A percentile compares a stretch with the other conserved stretches of the same genome.
Evolutionary conservation across 768 basidiomycete genomes (phyloP).

Genomic region (Termitomyces sp.): DNA sequence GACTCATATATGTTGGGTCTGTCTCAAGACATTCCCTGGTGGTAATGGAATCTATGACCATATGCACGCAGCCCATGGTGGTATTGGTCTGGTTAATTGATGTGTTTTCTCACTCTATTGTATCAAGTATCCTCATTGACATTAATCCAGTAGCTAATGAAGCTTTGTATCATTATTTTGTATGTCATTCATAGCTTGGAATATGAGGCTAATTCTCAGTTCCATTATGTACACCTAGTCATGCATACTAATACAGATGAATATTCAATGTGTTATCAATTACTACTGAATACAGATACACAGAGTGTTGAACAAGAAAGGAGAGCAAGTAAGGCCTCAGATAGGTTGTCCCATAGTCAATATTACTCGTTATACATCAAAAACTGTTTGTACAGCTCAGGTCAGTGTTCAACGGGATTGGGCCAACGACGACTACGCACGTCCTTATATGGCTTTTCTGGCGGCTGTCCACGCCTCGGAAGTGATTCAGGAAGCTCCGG

Average conservation of each 20-base stretch:
- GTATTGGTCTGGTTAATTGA: constrained; percentile 42
- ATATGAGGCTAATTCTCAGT: background rate
- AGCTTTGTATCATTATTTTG: background rate
- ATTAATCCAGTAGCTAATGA: too few relatives aligned
- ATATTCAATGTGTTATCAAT: background rate
- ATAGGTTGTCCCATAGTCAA: background rate
- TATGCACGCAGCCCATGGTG: constrained; percentile 67
- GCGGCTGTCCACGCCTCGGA: constrained; percentile 26
- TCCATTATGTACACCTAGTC: background rate
- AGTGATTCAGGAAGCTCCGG: constrained; percentile 63
- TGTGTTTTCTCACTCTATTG: background rate
- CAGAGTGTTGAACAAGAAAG: background rate
- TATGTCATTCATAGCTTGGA: background rate
- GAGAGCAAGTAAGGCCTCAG: background rate
- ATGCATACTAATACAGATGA: background rate
- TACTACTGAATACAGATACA: background rate
- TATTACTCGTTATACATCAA: background rate
- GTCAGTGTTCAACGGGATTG: background rate
- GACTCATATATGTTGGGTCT: constrained; percentile 82
- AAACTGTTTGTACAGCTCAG: background rate
- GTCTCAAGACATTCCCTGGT: constrained; percentile 63
- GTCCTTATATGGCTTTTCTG: background rate
- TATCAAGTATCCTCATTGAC: too few relatives aligned
- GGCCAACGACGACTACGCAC: background rate
- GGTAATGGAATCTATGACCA: constrained; percentile 76